Conservation (phyloP, 495 filamentous ascomycete species). For the Lineolata rhizophorae region DNA sequence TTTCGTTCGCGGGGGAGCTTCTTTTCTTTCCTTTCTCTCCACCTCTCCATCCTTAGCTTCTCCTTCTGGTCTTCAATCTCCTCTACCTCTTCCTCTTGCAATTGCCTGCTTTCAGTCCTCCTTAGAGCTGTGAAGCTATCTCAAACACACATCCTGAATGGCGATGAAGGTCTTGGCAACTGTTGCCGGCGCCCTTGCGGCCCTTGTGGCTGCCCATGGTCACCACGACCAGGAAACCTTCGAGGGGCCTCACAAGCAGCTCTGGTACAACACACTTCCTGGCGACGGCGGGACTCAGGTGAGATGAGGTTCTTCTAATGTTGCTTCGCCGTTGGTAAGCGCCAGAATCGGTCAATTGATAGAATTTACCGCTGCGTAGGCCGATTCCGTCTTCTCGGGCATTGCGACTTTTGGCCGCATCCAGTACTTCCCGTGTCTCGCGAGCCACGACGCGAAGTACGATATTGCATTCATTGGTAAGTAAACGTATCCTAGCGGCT, state of each 20-base stretch:
- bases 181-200: conserved; percentile 17
- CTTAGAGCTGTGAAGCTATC: too few relatives aligned
- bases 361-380: too few relatives aligned
- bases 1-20: too few relatives aligned
- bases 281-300: conserved; percentile 50
- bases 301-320: conserved; percentile 1
- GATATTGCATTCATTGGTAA: conserved; percentile 24
- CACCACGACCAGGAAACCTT: conserved; percentile 31
- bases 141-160: too few relatives aligned
- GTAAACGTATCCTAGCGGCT: too few relatives aligned
- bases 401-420: conserved; percentile 46
- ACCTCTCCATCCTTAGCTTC: too few relatives aligned
- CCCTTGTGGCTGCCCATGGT: conserved; percentile 25
- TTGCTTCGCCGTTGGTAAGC: conserved; percentile 1
- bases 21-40: too few relatives aligned
- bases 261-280: conserved; percentile 44
- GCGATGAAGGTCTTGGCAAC: neutral
- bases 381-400: conserved; percentile 33
- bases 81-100: too few relatives aligned
- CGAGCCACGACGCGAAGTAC: conserved; percentile 29
- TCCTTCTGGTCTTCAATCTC: too few relatives aligned
- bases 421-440: conserved; percentile 56
- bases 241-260: conserved; percentile 30
- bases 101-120: too few relatives aligned
- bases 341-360: too few relatives aligned